phyloP scores from a whole-genome alignment of 441 rosid species.

The Gossypium schwendimanii region DNA sequence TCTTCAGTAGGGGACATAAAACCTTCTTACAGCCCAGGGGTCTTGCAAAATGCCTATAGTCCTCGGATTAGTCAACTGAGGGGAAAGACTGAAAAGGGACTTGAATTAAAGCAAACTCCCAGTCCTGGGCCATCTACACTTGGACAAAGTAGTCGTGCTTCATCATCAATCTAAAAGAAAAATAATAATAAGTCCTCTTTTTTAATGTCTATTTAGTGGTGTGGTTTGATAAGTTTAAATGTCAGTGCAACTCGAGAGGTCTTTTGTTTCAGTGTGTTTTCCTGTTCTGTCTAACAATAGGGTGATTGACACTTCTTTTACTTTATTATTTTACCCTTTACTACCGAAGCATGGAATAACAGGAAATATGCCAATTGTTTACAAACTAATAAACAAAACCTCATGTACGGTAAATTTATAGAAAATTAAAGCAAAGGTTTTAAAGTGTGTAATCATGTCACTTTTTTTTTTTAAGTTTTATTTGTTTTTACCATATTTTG shows the following conservation, averaged over 20 bases:
- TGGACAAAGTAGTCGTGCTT: conserved; percentile 26
- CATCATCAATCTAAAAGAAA: conserved; percentile 24
- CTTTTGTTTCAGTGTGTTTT: conserved; percentile 17
- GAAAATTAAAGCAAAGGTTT: too few relatives aligned
- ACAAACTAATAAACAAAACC: neutral
- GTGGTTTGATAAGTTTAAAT: conserved; percentile 14
- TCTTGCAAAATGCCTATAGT: conserved; percentile 35
- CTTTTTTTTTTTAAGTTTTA: too few relatives aligned
- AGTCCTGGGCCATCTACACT: conserved; percentile 51
- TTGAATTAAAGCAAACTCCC: conserved; percentile 29
- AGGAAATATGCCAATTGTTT: neutral
- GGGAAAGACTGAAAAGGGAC: conserved; percentile 24
- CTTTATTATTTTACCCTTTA: neutral
- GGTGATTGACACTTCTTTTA: conserved; percentile 15
- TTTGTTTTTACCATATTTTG: too few relatives aligned
- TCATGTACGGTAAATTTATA: neutral
- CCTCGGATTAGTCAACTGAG: conserved; percentile 33
- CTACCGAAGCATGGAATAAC: neutral
- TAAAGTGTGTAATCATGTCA: too few relatives aligned
- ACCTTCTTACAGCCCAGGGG: conserved; percentile 32
- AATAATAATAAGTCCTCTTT: neutral
- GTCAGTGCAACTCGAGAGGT: conserved; percentile 46
- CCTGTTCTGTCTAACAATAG: conserved; percentile 12
- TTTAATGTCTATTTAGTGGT: conserved; percentile 5
- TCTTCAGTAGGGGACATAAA: conserved; percentile 33